Base-by-base conservation (phyloP, 1,284 basidiomycete genomes). In the Ganoderma lucidum region DNA sequence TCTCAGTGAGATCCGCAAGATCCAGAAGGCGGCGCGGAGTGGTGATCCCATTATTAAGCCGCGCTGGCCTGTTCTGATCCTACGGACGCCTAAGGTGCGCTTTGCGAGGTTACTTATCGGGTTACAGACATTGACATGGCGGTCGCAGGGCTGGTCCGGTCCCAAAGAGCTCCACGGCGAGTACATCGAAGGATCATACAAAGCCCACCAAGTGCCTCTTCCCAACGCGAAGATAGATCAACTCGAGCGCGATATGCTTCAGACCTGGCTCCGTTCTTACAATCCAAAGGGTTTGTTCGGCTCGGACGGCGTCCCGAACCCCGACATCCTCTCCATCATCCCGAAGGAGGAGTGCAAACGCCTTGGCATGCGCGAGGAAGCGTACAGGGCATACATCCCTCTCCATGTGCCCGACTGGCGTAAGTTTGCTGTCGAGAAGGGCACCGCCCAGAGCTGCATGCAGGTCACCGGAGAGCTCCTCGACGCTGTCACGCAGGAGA, bases 11-110 rank as follows among this genome's bases (percentile, higher is more conserved):
- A 95, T 96, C 74, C 85, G 82, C 74, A 88, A 86, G 74, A 96
- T 96, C 64, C 95, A 97, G 79, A 79, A 80, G 0, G 93, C 92
- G 1, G 95, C 96, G 8, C 88, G 95, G 51, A 83, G 81, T 12
- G 93, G 93, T 1, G 87, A 90, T 12, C 90, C 94, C 6, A 90
- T 95, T 71, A 83, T 89, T 56, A 96, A 96, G 81, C 94, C 95
- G 19, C 86, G 93, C 60, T 96, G 93, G 93, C 95, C 95, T 4
- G 87, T 96, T 76, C 83, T 96, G 72, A 88, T 96, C 75, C 83
- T 96, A 65, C 88, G 94, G 58, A 93, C 93, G 1, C 94, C 94
- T 10, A 96, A 96, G 79, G 86, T 82, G 62, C 69, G 77, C 56
- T 12, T 23, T 35, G 8, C 39, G 14, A 10, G 14, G 12, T 37